Evolutionary conservation across 176 grass and related monocot genomes (phyloP).

Genomic region (Bothriochloa decipiens): DNA sequence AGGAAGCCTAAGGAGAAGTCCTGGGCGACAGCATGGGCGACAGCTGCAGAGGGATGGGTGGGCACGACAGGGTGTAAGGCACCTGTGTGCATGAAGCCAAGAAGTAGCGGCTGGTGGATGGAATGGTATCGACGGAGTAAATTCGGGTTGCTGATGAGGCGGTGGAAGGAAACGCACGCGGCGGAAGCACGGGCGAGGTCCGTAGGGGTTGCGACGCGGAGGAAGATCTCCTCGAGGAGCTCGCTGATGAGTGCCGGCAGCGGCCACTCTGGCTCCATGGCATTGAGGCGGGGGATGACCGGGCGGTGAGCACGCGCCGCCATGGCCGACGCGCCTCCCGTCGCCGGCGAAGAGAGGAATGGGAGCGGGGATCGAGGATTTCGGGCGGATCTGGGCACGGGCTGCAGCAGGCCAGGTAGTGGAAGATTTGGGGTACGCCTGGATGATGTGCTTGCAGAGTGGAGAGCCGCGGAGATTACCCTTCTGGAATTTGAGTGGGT

Average conservation of each 20-base stretch:
- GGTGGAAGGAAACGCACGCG: conserved; percentile 10
- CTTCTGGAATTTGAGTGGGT: too few relatives aligned
- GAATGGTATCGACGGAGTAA: conserved; percentile 33
- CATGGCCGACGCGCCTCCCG: background rate
- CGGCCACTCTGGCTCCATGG: background rate
- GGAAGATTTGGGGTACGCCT: too few relatives aligned
- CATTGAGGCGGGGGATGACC: background rate
- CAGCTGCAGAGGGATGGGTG: conserved; percentile 18
- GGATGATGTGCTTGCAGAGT: too few relatives aligned
- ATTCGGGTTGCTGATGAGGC: background rate
- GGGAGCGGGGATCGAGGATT: too few relatives aligned
- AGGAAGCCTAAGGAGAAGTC: background rate
- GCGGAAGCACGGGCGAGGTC: conserved; percentile 16
- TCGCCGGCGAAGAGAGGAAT: background rate
- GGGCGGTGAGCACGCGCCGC: background rate
- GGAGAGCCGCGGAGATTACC: too few relatives aligned
- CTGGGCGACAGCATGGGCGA: background rate
- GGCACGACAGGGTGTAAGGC: background rate
- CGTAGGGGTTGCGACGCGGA: background rate
- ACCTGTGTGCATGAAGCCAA: background rate
- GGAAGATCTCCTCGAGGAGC: background rate
- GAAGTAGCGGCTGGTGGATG: conserved; percentile 19
- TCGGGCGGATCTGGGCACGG: too few relatives aligned
- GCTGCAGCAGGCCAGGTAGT: too few relatives aligned
- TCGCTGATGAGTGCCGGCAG: background rate